phyloP scores from a whole-genome alignment of 2,329 filamentous ascomycete genomes.

The Fusarium denticulatum region DNA sequence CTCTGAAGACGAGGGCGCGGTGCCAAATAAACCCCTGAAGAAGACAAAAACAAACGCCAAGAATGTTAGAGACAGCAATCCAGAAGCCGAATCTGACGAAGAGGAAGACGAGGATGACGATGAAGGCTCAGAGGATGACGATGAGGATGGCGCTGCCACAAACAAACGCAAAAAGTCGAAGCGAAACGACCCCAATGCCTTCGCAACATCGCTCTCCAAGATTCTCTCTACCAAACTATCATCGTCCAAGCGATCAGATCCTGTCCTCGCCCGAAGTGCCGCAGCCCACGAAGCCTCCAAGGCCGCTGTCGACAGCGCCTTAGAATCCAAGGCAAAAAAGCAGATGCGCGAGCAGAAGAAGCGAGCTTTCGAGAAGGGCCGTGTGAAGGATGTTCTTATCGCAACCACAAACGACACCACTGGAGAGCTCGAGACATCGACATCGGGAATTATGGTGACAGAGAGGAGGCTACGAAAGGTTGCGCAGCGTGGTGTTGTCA shows the following conservation, averaged over 20 bases:
- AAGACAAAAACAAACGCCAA: conserved; percentile 44
- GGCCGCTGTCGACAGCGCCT: conserved; percentile 76
- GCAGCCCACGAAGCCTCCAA: conserved; percentile 77
- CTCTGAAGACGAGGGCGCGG: conserved; percentile 49
- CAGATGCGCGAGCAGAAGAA: conserved; percentile 85
- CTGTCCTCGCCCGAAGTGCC: conserved; percentile 87
- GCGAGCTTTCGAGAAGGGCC: conserved; percentile 82
- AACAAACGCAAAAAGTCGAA: conserved; percentile 70
- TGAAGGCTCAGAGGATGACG: conserved; percentile 50
- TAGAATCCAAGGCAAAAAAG: conserved; percentile 83
- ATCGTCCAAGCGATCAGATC: conserved; percentile 82
- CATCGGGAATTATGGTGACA: conserved; percentile 69
- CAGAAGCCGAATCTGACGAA: conserved; percentile 36
- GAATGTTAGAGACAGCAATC: conserved; percentile 36
- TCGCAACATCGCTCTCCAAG: conserved; percentile 92
- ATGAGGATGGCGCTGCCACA: conserved; percentile 49
- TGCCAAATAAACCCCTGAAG: conserved; percentile 44
- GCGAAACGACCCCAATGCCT: conserved; percentile 90
- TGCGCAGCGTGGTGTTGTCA: conserved; percentile 92
- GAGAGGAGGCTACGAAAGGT: conserved; percentile 87
- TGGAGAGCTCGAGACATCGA: conserved; percentile 55
- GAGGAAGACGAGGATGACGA: conserved; percentile 38
- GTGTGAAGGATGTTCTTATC: conserved; percentile 85
- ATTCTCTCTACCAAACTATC: conserved; percentile 92
- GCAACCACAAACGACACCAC: conserved; percentile 65